Base-by-base conservation (phyloP, 2,329 filamentous ascomycete species). In the Furcasterigmium sp. region DNA sequence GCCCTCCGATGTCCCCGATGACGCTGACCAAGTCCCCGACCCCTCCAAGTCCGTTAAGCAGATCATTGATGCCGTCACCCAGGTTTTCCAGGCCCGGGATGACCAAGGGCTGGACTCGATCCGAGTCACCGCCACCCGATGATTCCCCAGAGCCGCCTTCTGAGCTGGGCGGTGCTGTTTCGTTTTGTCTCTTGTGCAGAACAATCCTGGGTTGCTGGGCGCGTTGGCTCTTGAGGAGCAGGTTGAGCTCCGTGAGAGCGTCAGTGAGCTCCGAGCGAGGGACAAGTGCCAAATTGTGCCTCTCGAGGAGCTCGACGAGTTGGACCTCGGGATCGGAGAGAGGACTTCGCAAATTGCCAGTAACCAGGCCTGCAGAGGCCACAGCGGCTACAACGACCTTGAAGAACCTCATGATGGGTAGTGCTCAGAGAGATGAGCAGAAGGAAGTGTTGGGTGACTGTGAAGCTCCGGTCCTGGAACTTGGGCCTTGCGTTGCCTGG, bases 241-340 rank as follows among this genome's bases (percentile, higher is more conserved):
- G 52, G 32, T 63, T 70, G 42, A 71, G 60, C 51, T 71, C 67
- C 6, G 61, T 63, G 14, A 71, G 47, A 2, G 62, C 66, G 34
- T 70, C 67, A n/a, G 67, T 68, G 42, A 71, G 63, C 43, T 71
- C 67, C 37, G 64, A 67, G n/a, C 65, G 59, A 26, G 68, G 68
- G 8, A 70, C 68, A 39, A 71, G 53, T 21, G 63, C 68, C 25
- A 71, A 56, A 42, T 70, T 68, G 51, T 70, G 66, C 52, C 61
- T 70, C 35, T 62, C 62, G 32, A 72, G 53, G 36, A 67, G 51
- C 36, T 64, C 64, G 18, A 67, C 65, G 18, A 71, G 61, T 15
- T 67, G 58, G 11, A 64, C 43, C 40, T 67, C 65, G 18, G 58
- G 56, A 8, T 53, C 46, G 14, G 58, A 59, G 14, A 49, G 46